These are phyloP conservation scores for Aegilops sharonensis DNA, from an alignment of 176 grass and related monocot genomes.

Conservation along the genomic window DNA sequence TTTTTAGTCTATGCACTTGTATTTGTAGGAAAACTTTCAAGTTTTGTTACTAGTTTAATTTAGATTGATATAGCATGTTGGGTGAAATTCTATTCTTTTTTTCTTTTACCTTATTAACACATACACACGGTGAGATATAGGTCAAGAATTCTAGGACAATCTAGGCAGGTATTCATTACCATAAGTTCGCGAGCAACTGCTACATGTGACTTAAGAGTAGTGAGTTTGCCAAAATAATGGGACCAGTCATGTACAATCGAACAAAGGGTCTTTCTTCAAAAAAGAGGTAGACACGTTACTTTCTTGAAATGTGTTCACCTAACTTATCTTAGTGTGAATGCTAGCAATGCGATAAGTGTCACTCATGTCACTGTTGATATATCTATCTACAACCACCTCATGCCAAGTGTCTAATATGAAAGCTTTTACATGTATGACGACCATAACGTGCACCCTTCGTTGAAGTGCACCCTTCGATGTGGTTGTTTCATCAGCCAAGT, in stretches of 20 bases:
- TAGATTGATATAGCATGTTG: no score
- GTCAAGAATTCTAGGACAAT: neutral
- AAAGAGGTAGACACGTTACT: neutral
- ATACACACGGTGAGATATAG: neutral
- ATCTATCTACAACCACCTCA: neutral
- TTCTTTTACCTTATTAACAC: no score
- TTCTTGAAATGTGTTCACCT: neutral
- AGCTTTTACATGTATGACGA: neutral
- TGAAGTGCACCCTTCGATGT: no score
- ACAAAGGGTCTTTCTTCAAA: neutral
- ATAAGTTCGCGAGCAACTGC: neutral
- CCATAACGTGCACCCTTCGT: neutral
- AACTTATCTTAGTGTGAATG: neutral
- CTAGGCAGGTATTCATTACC: neutral
- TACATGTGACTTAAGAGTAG: neutral
- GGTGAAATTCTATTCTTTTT: no score
- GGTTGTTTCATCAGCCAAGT: neutral
- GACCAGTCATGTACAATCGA: neutral
- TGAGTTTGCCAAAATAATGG: neutral
- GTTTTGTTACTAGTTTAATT: no score
- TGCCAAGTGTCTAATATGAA: neutral
- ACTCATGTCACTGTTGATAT: neutral
- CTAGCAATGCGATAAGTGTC: neutral
- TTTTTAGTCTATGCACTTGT: no score
- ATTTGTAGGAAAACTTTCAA: no score